Conservation (phyloP, 1,284 basidiomycete genomes). For the Lignosus rhinocerotis region DNA sequence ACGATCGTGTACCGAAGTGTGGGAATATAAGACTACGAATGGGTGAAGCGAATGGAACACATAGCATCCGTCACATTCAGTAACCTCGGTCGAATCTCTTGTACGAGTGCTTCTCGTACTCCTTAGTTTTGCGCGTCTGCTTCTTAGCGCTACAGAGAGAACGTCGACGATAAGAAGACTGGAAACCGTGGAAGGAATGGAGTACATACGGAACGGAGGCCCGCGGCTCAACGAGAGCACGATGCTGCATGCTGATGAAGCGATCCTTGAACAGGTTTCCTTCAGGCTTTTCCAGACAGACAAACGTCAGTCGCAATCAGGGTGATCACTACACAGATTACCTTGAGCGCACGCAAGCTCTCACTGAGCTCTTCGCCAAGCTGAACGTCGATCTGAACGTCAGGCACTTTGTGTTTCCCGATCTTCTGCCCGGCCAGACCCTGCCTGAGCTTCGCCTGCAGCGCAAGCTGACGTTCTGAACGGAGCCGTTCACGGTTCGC, state of each 20-base stretch:
- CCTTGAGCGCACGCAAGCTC: slow-evolving; percentile 83
- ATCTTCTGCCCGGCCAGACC: slow-evolving; percentile 71
- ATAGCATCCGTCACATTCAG: slow-evolving; percentile 6
- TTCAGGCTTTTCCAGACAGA: slow-evolving; percentile 62
- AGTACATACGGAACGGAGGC: slow-evolving; percentile 67
- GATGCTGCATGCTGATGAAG: slow-evolving; percentile 79
- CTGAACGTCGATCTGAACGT: slow-evolving; percentile 79
- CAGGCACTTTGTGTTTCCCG: slow-evolving; percentile 77
- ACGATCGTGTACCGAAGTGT: not conserved
- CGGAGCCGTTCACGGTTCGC: slow-evolving; percentile 46
- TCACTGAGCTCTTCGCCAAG: slow-evolving; percentile 91
- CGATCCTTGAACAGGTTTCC: slow-evolving; percentile 92
- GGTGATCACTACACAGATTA: slow-evolving; percentile 32
- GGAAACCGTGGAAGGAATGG: not conserved
- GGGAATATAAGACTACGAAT: not conserved
- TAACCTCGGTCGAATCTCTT: slow-evolving; percentile 66
- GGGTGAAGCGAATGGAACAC: not conserved
- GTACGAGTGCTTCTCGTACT: slow-evolving; percentile 90
- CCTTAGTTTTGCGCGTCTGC: slow-evolving; percentile 59
- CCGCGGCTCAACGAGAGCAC: slow-evolving; percentile 77
- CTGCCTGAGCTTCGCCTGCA: slow-evolving; percentile 46
- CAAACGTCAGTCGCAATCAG: not conserved
- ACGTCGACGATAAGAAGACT: not conserved
- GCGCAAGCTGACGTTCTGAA: slow-evolving; percentile 38
- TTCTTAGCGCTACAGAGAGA: slow-evolving; percentile 56